phyloP scores from a whole-genome alignment of 2,329 filamentous ascomycete genomes.

The Penicillium sp. region DNA sequence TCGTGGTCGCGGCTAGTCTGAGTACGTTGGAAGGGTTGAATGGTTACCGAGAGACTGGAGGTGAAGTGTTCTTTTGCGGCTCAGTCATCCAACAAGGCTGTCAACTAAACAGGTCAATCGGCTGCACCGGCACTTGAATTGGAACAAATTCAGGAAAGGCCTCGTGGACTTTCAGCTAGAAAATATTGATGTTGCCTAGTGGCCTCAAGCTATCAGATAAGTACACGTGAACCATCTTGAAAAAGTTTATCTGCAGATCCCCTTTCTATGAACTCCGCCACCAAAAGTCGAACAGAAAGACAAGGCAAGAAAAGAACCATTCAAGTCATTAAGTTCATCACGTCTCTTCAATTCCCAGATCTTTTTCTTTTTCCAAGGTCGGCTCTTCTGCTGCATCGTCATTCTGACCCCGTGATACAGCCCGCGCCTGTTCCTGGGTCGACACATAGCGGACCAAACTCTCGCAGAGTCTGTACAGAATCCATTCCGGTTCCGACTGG shows the following conservation, averaged over 20 bases:
- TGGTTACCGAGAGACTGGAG: neutral
- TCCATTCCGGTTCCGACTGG: slow-evolving; percentile 65
- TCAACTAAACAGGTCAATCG: neutral
- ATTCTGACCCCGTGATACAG: neutral
- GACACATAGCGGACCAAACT: slow-evolving; percentile 56
- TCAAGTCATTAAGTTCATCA: neutral
- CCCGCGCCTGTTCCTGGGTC: slow-evolving; percentile 20
- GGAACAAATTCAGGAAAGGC: neutral
- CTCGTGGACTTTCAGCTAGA: neutral
- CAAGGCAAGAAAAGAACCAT: neutral
- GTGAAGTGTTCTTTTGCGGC: neutral
- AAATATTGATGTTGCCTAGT: neutral
- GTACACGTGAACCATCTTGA: too few species aligned
- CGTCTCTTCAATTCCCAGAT: slow-evolving; percentile 23
- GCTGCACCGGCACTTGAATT: neutral
- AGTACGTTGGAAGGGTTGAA: neutral
- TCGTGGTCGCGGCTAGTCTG: neutral
- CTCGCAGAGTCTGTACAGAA: slow-evolving; percentile 66
- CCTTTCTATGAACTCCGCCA: neutral
- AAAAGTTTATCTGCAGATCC: neutral
- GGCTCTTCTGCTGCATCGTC: slow-evolving; percentile 17
- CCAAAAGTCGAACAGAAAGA: neutral
- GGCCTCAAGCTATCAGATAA: neutral
- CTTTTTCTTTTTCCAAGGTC: slow-evolving; percentile 28
- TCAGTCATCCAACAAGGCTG: neutral